Base-by-base conservation (phyloP, 1,284 basidiomycete genomes). In the Cryptococcus sp. region DNA sequence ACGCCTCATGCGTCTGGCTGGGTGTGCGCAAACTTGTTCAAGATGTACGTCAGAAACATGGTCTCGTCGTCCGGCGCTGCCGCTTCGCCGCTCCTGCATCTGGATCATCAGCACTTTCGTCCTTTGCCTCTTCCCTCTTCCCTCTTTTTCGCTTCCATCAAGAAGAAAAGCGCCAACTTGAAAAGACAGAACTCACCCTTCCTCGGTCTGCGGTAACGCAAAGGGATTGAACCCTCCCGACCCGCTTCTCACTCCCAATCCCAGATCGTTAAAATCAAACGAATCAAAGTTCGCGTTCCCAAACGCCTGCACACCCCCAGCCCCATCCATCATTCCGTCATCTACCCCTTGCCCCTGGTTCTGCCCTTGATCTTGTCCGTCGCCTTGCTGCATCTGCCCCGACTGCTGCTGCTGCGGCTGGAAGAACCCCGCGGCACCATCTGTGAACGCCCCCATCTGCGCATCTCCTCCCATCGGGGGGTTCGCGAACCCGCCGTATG, bases 171-270 rank as follows among this genome's bases (percentile, higher is more conserved):
- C n/a, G n/a, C n/a, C n/a, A n/a, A n/a, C n/a, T n/a, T n/a, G n/a
- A 37, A 44, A 21, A 44, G 28, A 20, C 1, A 36, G 21, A 2
- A 67, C 73, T 69, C 60, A 75, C 70, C 66, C 71, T 51, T 72
- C 75, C 43, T 69, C 67, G 20, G 73, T 72, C 53, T 78, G 76
- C 18, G 70, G 65, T 42, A 78, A 61, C 9, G 75, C 75, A 55
- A 78, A 78, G 9, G 76, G 76, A 59, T 78, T 78, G 65, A 78
- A 78, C 8, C 57, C 46, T 62, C 48, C 52, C 9, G 56, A 53
- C 36, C 49, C 61, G 21, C 52, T 50, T 16, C 56, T 38, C 35
- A 61, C 52, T 21, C 47, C 58, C 53, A 70, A 59, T 5, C 70
- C 68, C 28, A 77, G 62, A 54, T 73, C 69, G 13, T 61, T 38